phyloP scores from a whole-genome alignment of 352 stramenopile genomes.

The Phytophthora tubulina region DNA sequence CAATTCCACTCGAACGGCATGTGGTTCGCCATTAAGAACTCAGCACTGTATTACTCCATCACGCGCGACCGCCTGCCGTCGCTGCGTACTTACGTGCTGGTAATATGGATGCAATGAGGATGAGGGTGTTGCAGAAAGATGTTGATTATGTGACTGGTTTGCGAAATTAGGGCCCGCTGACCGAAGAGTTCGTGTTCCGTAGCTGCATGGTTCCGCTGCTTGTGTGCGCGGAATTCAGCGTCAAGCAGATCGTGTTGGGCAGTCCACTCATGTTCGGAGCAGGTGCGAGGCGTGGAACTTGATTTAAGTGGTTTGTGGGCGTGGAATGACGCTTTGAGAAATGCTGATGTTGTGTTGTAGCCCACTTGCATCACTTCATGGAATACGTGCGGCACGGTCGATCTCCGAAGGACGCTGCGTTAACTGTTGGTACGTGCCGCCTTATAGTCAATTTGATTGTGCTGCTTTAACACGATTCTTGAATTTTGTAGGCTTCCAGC shows the following conservation, averaged over 20 bases:
- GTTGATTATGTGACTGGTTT: conserved; percentile 11
- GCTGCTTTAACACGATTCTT: conserved; percentile 11
- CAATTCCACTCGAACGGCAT: conserved; percentile 78
- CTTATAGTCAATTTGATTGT: neutral
- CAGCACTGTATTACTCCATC: conserved; percentile 80
- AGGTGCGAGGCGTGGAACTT: conserved; percentile 62
- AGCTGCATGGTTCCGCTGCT: conserved; percentile 94
- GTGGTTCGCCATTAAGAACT: conserved; percentile 88
- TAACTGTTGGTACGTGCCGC: conserved; percentile 75
- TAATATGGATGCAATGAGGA: conserved; percentile 36
- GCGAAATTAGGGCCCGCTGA: conserved; percentile 83
- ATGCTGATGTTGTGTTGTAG: conserved; percentile 45
- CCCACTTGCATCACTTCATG: conserved; percentile 89
- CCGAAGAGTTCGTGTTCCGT: conserved; percentile 97
- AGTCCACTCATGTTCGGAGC: conserved; percentile 96
- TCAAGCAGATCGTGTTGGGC: conserved; percentile 85
- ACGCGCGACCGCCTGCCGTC: conserved; percentile 78
- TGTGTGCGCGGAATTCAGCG: conserved; percentile 79
- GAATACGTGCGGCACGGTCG: conserved; percentile 80
- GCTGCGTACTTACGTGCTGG: conserved; percentile 85
- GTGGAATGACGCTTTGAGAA: neutral
- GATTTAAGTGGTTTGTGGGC: conserved; percentile 10
- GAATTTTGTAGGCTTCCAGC: conserved; percentile 86
- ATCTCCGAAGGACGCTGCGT: conserved; percentile 70
- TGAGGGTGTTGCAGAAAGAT: neutral